phyloP scores from a whole-genome alignment of 805 yeast genomes.

The Monosporozyma unispora region DNA sequence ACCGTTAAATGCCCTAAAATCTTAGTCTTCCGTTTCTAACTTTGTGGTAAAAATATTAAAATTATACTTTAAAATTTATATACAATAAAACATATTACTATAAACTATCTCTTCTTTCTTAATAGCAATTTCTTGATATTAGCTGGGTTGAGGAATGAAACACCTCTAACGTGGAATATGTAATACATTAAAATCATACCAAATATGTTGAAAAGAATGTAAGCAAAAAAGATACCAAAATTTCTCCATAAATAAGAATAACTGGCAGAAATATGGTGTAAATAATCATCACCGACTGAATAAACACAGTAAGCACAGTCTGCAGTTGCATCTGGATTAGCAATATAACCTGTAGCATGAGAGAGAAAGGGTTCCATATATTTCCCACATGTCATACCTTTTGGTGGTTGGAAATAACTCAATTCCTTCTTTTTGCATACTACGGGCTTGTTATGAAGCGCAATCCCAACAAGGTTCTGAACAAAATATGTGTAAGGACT shows the following conservation, averaged over 20 bases:
- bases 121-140: background rate
- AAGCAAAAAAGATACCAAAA: slow-evolving; percentile 46
- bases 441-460: slow-evolving; percentile 39
- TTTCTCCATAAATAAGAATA: slow-evolving; percentile 44
- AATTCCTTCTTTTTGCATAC: slow-evolving; percentile 31
- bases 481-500: slow-evolving; percentile 38
- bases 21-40: background rate
- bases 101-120: background rate
- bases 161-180: slow-evolving; percentile 37
- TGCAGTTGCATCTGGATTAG: slow-evolving; percentile 31
- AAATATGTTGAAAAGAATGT: slow-evolving; percentile 36
- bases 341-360: slow-evolving; percentile 18
- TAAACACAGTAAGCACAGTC: slow-evolving; percentile 52
- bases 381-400: slow-evolving; percentile 18
- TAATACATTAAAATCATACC: slow-evolving; percentile 41
- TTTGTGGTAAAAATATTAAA: background rate
- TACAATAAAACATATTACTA: background rate
- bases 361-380: slow-evolving; percentile 15
- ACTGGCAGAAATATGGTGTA: slow-evolving; percentile 30
- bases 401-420: slow-evolving; percentile 15
- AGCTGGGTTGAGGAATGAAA: background rate
- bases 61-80: background rate
- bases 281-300: slow-evolving; percentile 43
- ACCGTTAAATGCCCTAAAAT: too few relatives aligned
- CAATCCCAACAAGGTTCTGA: slow-evolving; percentile 40